Conservation (phyloP, 179 eudicot species). For the Pouteria campechiana region DNA sequence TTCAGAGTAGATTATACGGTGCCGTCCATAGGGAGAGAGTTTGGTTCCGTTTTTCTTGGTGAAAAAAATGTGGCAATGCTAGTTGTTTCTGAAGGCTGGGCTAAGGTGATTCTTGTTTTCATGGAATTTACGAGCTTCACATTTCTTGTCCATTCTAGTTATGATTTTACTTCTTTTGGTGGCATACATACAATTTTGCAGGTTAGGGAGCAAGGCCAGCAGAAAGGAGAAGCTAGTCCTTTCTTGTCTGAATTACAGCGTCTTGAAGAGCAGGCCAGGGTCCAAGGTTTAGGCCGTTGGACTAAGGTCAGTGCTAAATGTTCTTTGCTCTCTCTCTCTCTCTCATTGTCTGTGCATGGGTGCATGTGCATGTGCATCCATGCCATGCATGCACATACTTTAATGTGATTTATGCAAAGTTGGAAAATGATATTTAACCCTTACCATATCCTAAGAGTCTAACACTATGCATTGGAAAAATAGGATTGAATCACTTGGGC, state of each 20-base stretch:
- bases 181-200: too few relatives aligned
- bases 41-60: conserved; percentile 67
- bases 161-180: too few relatives aligned
- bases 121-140: too few relatives aligned
- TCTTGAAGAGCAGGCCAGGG: conserved; percentile 79
- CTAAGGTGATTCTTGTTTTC: conserved; percentile 49
- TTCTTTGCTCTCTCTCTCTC: not conserved
- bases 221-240: conserved; percentile 66
- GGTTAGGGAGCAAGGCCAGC: conserved; percentile 80
- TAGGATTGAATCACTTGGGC: too few relatives aligned
- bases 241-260: conserved; percentile 39
- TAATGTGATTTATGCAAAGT: too few relatives aligned
- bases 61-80: conserved; percentile 54
- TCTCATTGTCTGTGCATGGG: too few relatives aligned
- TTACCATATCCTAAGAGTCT: too few relatives aligned
- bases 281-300: conserved; percentile 87
- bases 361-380: too few relatives aligned
- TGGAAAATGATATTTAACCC: too few relatives aligned
- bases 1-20: conserved; percentile 69
- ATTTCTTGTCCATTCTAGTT: too few relatives aligned
- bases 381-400: too few relatives aligned
- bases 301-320: conserved; percentile 54
- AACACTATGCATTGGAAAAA: too few relatives aligned
- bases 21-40: conserved; percentile 67
- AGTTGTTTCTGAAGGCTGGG: conserved; percentile 94